Evolutionary conservation across 2,329 filamentous ascomycete genomes (phyloP).

Genomic region (Colletotrichum trifolii): DNA sequence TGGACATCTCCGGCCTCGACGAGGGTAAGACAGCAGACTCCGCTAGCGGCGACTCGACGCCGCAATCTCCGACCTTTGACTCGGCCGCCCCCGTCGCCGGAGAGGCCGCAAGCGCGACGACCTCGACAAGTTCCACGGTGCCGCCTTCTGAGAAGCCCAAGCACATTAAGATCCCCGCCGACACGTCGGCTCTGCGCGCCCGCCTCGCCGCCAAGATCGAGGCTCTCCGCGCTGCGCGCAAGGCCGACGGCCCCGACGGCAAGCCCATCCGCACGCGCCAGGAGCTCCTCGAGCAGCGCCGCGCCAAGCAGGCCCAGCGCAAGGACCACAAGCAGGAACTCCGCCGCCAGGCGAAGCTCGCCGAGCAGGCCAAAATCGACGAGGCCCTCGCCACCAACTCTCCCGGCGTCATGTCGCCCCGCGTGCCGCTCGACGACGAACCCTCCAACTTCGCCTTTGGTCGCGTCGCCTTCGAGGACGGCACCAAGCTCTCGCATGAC

Average conservation of each 20-base stretch:
- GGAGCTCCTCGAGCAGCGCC: conserved; percentile 89
- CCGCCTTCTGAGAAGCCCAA: conserved; percentile 71
- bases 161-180: conserved; percentile 74
- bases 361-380: conserved; percentile 77
- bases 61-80: conserved; percentile 73
- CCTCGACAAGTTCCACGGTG: conserved; percentile 76
- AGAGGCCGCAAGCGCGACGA: conserved; percentile 68
- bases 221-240: conserved; percentile 83
- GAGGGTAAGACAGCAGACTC: conserved; percentile 55
- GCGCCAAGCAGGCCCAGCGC: conserved; percentile 87
- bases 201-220: conserved; percentile 87
- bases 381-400: conserved; percentile 72
- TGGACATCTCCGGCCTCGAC: conserved; percentile 43
- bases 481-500: conserved; percentile 80
- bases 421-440: conserved; percentile 59
- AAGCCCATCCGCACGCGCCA: conserved; percentile 86
- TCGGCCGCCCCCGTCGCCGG: conserved; percentile 53
- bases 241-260: conserved; percentile 86
- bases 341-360: conserved; percentile 79
- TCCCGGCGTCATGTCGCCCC: conserved; percentile 67
- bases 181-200: conserved; percentile 79
- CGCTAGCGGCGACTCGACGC: conserved; percentile 49
- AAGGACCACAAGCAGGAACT: conserved; percentile 91
- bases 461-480: conserved; percentile 89
- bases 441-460: conserved; percentile 83